phyloP scores from a whole-genome alignment of 106 monocot species.

The Allium fistulosum region DNA sequence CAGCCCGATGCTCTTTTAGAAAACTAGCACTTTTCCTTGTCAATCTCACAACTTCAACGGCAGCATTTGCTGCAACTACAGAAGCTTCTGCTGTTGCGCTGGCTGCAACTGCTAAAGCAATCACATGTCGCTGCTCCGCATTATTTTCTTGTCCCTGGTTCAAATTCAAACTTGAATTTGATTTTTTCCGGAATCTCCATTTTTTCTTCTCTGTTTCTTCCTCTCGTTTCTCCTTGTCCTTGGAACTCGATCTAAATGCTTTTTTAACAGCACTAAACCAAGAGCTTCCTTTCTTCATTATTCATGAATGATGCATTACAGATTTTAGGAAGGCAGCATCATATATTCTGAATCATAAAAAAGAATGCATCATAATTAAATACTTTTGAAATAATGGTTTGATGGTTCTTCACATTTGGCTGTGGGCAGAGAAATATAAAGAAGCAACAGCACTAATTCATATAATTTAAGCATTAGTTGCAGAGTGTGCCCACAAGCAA shows the following conservation, averaged over 20 bases:
- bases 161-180: slow-evolving; percentile 6
- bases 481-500: too few species aligned
- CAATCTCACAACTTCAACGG: slow-evolving; percentile 69
- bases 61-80: slow-evolving; percentile 71
- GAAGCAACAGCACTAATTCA: too few species aligned
- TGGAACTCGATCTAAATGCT: slow-evolving; percentile 85
- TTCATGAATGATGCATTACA: too few species aligned
- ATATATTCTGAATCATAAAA: too few species aligned
- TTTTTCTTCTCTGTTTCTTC: slow-evolving; percentile 58
- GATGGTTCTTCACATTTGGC: too few species aligned
- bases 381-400: too few species aligned
- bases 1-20: slow-evolving; percentile 53
- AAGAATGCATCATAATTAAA: too few species aligned
- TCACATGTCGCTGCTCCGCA: slow-evolving; percentile 62
- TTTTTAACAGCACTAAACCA: slow-evolving; percentile 94
- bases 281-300: slow-evolving; percentile 64
- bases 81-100: slow-evolving; percentile 86
- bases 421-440: too few species aligned
- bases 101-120: slow-evolving; percentile 71
- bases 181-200: slow-evolving; percentile 78
- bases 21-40: slow-evolving; percentile 34
- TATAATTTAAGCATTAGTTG: too few species aligned
- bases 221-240: slow-evolving; percentile 33
- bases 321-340: too few species aligned
- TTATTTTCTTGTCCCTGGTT: slow-evolving; percentile 13